Evolutionary conservation across 1,284 basidiomycete genomes (phyloP).

Genomic region (Butyriboletus regius): DNA sequence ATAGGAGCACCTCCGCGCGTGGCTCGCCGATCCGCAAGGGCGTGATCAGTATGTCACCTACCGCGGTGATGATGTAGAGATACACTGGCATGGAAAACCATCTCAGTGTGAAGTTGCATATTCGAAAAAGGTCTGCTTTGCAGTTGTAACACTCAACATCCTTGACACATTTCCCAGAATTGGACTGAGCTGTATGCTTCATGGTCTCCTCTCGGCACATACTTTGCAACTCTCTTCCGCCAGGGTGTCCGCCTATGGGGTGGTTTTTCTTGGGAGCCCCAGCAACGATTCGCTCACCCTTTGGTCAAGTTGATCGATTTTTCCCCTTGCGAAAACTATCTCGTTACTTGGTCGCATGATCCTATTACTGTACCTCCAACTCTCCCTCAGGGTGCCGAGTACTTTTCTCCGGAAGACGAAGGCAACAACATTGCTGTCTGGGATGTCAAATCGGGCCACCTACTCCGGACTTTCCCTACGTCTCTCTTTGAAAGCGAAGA

Average conservation of each 20-base stretch:
- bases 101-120: conserved; percentile 79
- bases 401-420: conserved; percentile 89
- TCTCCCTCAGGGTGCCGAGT: conserved; percentile 74
- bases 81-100: conserved; percentile 90
- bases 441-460: conserved; percentile 90
- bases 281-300: conserved; percentile 90
- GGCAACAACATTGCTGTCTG: conserved; percentile 96
- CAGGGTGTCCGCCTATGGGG: conserved; percentile 97
- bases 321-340: conserved; percentile 92
- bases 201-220: conserved; percentile 95
- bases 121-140: conserved; percentile 56
- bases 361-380: conserved; percentile 83
- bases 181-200: conserved; percentile 98
- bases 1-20: conserved; percentile 90
- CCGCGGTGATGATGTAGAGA: conserved; percentile 82
- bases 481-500: conserved; percentile 50
- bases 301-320: conserved; percentile 95
- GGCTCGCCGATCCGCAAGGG: conserved; percentile 86
- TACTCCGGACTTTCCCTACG: conserved; percentile 90
- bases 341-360: conserved; percentile 97
- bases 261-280: conserved; percentile 78
- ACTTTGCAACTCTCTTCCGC: conserved; percentile 86
- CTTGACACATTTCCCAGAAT: conserved; percentile 42
- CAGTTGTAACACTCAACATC: neutral
- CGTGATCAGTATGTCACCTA: conserved; percentile 96